A percentile compares a stretch with the other conserved stretches of the same genome.
phyloP scores from a whole-genome alignment of 1,139 yeast species.

The Suhomyces bokatorum region DNA sequence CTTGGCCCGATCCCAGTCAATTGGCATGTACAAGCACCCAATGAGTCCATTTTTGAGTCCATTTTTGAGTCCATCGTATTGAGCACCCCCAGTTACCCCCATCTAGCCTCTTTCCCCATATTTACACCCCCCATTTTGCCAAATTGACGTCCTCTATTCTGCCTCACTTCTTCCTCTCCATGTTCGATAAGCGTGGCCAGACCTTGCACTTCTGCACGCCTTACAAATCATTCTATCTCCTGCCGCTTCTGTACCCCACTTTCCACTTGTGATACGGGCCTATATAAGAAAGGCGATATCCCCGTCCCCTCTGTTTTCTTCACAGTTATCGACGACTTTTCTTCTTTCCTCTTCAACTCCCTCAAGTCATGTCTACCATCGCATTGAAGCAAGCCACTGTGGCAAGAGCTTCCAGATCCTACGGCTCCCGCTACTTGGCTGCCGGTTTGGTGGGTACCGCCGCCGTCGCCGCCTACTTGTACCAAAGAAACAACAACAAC shows the following conservation, averaged over 20 bases:
- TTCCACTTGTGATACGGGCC: slow-evolving; percentile 1
- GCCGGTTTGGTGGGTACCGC: slow-evolving; percentile 29
- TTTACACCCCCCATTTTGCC: no score
- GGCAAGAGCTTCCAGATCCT: slow-evolving; percentile 7
- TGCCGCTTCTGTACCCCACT: neutral
- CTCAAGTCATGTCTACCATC: slow-evolving; percentile 20
- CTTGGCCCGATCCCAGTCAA: no score
- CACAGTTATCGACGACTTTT: neutral
- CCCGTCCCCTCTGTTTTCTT: neutral
- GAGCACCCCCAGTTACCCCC: no score
- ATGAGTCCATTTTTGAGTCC: no score
- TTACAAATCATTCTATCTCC: slow-evolving; percentile 5
- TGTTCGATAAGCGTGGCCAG: no score
- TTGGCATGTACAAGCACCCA: no score
- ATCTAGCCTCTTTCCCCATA: no score
- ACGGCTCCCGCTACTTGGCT: slow-evolving; percentile 11
- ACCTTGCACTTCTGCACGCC: no score
- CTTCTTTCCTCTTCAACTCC: neutral
- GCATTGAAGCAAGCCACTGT: slow-evolving; percentile 15
- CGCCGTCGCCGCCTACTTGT: slow-evolving; percentile 22
- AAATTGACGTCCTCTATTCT: no score
- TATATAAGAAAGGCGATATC: neutral
- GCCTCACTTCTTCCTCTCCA: no score
- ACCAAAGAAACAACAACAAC: slow-evolving; percentile 9
- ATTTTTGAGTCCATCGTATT: no score